Base-by-base conservation (phyloP, 441 rosid species). In the Gossypium schwendimanii region DNA sequence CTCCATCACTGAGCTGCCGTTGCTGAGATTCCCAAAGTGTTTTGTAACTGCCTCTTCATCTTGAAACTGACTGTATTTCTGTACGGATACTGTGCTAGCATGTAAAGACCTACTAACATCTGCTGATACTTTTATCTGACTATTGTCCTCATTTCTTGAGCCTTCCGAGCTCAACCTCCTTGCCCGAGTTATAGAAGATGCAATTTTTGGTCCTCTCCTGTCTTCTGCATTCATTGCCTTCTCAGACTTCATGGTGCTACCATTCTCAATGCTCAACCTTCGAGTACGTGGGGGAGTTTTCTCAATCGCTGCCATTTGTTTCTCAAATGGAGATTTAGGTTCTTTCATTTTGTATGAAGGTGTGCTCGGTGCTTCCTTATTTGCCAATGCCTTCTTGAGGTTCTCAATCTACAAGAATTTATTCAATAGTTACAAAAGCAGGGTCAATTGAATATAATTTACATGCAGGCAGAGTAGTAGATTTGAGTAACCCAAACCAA, bases 301-400 rank as follows among this genome's bases (percentile, higher is more conserved):
- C 71, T 79, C 87, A 41, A 78, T 70, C 20, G 75, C 60, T 65
- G 83, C 20, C 1, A 59, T 77, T 10, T 81, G 83, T 52, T 81
- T 86, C 78, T 74, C 82, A 21, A 17, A 14, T 0, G 91, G 83
- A 78, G 91, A 83, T 76, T 72, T 84, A 63, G 83, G 71, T 67
- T 81, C 86, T 76, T 71, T 87, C 23, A 65, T 64, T 76, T 69
- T 79, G 50, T 76, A 65, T 59, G 78, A 65, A 50, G 79, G 65
- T 45, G 53, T 74, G 77, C 53, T 78, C n/a, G 81, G 79, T 21
- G 75, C 70, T 73, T 86, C 93, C 84, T 79, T 88, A 55, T 69
- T 84, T 63, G 88, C 91, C 76, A 90, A 77, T 70, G 91, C 94
- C 90, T 85, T 88, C 84, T 84, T 91, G 61, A 95, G 97, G 84